These are phyloP conservation scores for Scedosporium aurantiacum DNA, from an alignment of 2,329 filamentous ascomycete genomes.

Conservation along the genomic window DNA sequence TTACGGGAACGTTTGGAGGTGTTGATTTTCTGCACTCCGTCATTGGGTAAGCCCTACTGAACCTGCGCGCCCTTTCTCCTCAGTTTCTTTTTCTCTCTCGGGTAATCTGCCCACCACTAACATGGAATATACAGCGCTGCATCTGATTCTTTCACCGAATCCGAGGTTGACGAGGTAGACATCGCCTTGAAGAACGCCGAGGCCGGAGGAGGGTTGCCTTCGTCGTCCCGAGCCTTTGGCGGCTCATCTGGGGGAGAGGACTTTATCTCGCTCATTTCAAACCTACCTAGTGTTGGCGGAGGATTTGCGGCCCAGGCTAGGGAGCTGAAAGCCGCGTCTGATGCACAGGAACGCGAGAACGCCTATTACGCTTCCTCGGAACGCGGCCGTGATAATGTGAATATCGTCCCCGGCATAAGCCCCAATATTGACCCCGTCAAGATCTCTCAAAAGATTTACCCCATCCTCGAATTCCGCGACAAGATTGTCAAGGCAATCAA, in stretches of 20 bases:
- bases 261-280: constrained; percentile 62
- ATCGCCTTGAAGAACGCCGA: constrained; percentile 60
- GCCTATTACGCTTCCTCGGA: constrained; percentile 16
- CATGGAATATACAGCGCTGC: constrained; percentile 39
- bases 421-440: constrained; percentile 67
- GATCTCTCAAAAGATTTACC: constrained; percentile 75
- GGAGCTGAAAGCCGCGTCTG: constrained; percentile 48
- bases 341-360: constrained; percentile 53
- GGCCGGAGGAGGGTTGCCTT: constrained; percentile 21
- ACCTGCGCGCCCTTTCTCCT: constrained; percentile 49
- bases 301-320: constrained; percentile 57
- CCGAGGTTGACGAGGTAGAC: constrained; percentile 73
- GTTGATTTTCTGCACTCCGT: constrained; percentile 80
- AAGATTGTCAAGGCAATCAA: constrained; percentile 84
- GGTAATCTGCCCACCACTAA: not conserved
- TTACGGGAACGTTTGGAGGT: constrained; percentile 67
- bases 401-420: constrained; percentile 63
- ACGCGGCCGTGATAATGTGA: constrained; percentile 33
- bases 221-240: constrained; percentile 19
- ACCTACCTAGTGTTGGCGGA: constrained; percentile 60
- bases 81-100: constrained; percentile 14
- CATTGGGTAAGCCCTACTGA: constrained; percentile 57
- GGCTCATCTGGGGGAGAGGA: constrained; percentile 25
- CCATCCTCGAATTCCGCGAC: constrained; percentile 87
- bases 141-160: constrained; percentile 75